Conservation (phyloP, 2,329 filamentous ascomycete genomes). For the Apiospora koreana region DNA sequence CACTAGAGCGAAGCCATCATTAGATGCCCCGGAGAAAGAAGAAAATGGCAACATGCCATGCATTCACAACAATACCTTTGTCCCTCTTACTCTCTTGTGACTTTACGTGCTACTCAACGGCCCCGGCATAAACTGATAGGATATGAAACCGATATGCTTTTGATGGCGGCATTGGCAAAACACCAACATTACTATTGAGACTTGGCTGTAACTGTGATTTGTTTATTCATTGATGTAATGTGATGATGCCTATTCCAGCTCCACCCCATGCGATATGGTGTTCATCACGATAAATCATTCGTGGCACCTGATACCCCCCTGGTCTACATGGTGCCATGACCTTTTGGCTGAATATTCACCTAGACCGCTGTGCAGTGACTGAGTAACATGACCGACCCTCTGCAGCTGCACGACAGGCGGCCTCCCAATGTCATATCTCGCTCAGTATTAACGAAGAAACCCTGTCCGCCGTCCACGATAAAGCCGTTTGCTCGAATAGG, state of each 20-base stretch:
- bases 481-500: no score
- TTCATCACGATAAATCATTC: not conserved
- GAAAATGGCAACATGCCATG: not conserved
- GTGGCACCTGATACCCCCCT: not conserved
- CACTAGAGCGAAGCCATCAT: constrained; percentile 5
- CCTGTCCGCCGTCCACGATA: not conserved
- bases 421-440: not conserved
- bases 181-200: not conserved
- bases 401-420: not conserved
- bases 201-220: not conserved
- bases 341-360: not conserved
- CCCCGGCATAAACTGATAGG: not conserved
- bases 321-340: not conserved
- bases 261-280: not conserved
- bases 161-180: not conserved
- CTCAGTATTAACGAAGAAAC: not conserved
- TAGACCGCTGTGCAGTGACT: not conserved
- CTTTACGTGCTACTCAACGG: not conserved
- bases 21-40: not conserved
- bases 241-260: not conserved
- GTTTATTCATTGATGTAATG: not conserved
- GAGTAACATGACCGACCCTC: not conserved
- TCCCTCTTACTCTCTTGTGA: not conserved
- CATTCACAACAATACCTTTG: not conserved
- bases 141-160: not conserved